phyloP scores from a whole-genome alignment of 225 moss, liverwort and hornwort genomes.

The Bryoerythrophyllum caledonicum region DNA sequence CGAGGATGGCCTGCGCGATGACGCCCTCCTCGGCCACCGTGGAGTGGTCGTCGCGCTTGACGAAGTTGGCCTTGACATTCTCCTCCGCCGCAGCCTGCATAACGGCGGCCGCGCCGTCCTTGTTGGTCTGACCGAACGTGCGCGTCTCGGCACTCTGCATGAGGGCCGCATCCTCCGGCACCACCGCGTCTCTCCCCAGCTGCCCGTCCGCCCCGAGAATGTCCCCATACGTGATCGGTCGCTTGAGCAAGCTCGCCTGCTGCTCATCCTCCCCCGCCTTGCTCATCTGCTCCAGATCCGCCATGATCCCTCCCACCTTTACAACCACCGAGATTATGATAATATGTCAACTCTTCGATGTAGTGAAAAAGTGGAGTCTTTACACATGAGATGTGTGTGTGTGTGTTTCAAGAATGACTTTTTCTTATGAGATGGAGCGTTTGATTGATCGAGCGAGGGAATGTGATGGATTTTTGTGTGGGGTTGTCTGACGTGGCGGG shows the following conservation, averaged over 20 bases:
- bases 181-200: conserved; percentile 32
- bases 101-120: conserved; percentile 63
- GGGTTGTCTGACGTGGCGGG: not conserved
- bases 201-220: conserved; percentile 35
- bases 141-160: conserved; percentile 83
- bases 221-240: conserved; percentile 64
- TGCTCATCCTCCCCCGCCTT: conserved; percentile 31
- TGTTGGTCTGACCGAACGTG: conserved; percentile 60
- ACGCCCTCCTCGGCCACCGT: conserved; percentile 64
- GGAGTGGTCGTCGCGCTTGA: conserved; percentile 57
- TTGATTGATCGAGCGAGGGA: too few relatives aligned
- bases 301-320: conserved; percentile 18
- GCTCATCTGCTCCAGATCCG: conserved; percentile 19
- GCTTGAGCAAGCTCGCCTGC: conserved; percentile 19
- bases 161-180: conserved; percentile 71
- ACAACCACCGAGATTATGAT: not conserved
- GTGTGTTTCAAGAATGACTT: too few relatives aligned
- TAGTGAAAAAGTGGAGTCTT: not conserved
- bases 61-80: conserved; percentile 56
- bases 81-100: conserved; percentile 74
- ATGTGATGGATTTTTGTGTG: not conserved
- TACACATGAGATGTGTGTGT: not conserved
- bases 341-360: not conserved
- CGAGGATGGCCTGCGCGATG: conserved; percentile 45
- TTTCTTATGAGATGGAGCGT: not conserved